Evolutionary conservation across 2,329 filamentous ascomycete genomes (phyloP), one percentile per base, ranked within the genome.

Genomic region (Fusarium nematophilum): DNA sequence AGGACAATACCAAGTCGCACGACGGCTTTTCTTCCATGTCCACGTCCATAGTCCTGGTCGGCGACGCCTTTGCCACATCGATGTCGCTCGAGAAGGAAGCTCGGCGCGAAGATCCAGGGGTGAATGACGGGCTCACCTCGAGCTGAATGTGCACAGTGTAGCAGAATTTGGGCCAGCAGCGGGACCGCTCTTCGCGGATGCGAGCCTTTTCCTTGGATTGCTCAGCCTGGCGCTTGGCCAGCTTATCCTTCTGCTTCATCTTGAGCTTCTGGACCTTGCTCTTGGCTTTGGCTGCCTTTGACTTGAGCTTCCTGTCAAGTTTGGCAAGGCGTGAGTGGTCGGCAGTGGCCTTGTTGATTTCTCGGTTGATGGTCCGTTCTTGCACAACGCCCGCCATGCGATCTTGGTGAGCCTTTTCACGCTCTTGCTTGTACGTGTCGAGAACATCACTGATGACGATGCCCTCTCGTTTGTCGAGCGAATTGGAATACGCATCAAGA

Each of bases 1-100:
- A 89, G 1, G 81, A 84, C n/a, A 89, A 66, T 4, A 81, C 76
- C 6, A 89, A 70, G 45, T 81, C 75, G 67, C 81, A 83, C 4
- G 54, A 43, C 1, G 51, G 39, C 2, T 38, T 6, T 36, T 72
- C 38, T 43, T n/a, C n/a, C n/a, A n/a, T n/a, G n/a, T 55, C 67
- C 2, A 50, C 43, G 1, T 62, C 65, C 4, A 54, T 43, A 3
- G 49, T 66, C 31, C 63, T 62, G 27, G 45, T 67, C 79, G 45
- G 82, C 66, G 36, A 75, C 73, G 56, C 80, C 64, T 57, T 78
- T 73, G 42, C 50, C 73, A 85, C 80, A 17, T 77, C 79, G 26
- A 83, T 77, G 42, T 87, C 82, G 31, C 87, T 87, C 5, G 78
- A 73, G 10, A 82, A 62, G 1, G 83, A 86, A 40, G 69, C 76